Conservation (phyloP, 129 eudicot genomes). For the Glebionis coronaria region DNA sequence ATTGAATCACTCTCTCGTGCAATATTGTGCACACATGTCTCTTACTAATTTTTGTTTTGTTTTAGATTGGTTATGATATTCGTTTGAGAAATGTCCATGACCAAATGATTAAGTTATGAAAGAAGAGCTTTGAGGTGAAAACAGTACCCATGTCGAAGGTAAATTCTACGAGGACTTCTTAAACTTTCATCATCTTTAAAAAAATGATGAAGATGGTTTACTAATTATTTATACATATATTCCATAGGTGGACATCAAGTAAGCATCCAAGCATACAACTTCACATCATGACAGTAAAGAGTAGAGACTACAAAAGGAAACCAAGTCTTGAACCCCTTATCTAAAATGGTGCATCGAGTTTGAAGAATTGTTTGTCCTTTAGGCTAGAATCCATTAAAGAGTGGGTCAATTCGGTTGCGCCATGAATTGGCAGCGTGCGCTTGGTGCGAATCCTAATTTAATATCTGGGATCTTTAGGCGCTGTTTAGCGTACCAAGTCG, state of each 20-base stretch:
- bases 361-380: too few relatives aligned
- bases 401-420: too few relatives aligned
- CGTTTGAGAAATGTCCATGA: constrained; percentile 96
- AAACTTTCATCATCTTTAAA: constrained; percentile 3
- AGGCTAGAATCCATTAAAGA: too few relatives aligned
- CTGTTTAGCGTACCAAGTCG: too few relatives aligned
- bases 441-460: too few relatives aligned
- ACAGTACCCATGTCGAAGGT: constrained; percentile 78
- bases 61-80: constrained; percentile 88
- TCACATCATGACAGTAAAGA: constrained; percentile 69
- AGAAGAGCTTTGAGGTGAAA: constrained; percentile 70
- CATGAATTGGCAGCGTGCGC: too few relatives aligned
- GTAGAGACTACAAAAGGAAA: constrained; percentile 48
- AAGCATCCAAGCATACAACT: constrained; percentile 89
- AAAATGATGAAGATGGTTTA: constrained; percentile 13
- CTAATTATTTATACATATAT: neutral
- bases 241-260: constrained; percentile 70
- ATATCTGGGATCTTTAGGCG: too few relatives aligned
- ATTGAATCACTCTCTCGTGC: neutral
- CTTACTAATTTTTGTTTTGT: neutral
- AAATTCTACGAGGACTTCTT: neutral
- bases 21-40: neutral
- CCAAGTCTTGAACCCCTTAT: neutral
- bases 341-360: neutral
- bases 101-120: constrained; percentile 84